These are phyloP conservation scores for Firmiana major DNA, from an alignment of 345 rosid species.

Conservation along the genomic window DNA sequence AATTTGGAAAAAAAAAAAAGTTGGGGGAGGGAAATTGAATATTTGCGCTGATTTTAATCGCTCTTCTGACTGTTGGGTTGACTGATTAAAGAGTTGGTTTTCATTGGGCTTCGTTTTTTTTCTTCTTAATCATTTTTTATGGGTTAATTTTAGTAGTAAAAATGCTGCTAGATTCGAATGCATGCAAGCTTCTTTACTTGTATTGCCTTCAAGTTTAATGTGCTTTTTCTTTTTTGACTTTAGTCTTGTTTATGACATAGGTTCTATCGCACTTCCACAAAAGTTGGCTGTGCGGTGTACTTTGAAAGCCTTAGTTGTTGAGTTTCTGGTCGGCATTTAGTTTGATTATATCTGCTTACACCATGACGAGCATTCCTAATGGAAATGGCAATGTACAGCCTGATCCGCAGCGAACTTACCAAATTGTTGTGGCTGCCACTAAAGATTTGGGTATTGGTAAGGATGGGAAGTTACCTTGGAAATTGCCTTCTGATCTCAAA, in stretches of 20 bases:
- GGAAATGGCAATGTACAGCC: conserved; percentile 30
- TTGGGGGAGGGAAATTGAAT: not conserved
- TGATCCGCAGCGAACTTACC: conserved; percentile 58
- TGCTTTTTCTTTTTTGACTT: conserved; percentile 10
- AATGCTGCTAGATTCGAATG: not conserved
- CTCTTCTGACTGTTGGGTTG: not conserved
- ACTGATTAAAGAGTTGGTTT: not conserved
- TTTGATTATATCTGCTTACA: conserved; percentile 39
- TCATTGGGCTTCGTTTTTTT: not conserved
- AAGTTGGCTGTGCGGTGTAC: conserved; percentile 38
- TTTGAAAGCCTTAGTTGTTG: conserved; percentile 13
- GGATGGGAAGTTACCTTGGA: conserved; percentile 88
- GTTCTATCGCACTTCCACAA: conserved; percentile 35
- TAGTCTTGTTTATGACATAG: conserved; percentile 29
- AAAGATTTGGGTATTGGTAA: conserved; percentile 84
- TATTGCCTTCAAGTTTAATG: not conserved
- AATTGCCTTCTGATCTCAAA: conserved; percentile 76
- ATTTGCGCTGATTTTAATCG: not conserved
- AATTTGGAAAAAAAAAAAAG: not conserved
- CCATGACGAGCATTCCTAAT: conserved; percentile 39
- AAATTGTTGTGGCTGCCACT: conserved; percentile 91
- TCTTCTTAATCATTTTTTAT: not conserved
- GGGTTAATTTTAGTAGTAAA: not conserved
- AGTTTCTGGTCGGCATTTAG: conserved; percentile 21
- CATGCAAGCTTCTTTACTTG: not conserved